A percentile compares a stretch with the other conserved stretches of the same genome.
Evolutionary conservation across 306 rosid species (phyloP).

Genomic region (Potentilla sterilis): DNA sequence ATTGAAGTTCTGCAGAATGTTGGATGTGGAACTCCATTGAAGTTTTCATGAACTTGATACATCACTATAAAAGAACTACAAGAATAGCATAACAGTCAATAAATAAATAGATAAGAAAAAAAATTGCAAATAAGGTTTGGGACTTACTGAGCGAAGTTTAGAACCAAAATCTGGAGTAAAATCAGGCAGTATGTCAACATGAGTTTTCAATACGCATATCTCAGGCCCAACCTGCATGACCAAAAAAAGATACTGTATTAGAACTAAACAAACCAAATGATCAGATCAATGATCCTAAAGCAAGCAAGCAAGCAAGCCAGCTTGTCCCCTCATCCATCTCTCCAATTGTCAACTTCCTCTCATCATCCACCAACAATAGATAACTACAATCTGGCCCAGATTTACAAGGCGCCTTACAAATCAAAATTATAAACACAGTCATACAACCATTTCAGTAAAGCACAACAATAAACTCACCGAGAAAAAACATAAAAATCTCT

Average conservation of each 20-base stretch:
- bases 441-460: neutral
- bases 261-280: neutral
- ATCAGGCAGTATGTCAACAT: slow-evolving; percentile 91
- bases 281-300: neutral
- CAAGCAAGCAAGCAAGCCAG: neutral
- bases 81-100: neutral
- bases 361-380: neutral
- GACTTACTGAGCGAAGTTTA: slow-evolving; percentile 67
- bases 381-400: neutral
- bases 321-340: neutral
- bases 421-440: neutral
- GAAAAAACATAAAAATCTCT: too few species aligned
- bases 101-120: neutral
- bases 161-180: slow-evolving; percentile 85
- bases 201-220: slow-evolving; percentile 91
- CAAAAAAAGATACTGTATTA: neutral
- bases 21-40: neutral
- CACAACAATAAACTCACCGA: neutral
- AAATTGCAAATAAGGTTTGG: neutral
- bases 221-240: slow-evolving; percentile 75
- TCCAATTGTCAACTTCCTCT: neutral
- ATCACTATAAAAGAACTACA: neutral
- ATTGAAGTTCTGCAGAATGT: neutral
- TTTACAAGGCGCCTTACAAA: neutral
- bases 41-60: neutral